phyloP scores from a whole-genome alignment of 2,329 filamentous ascomycete genomes.

The Pseudopyrenochaeta lycopersici region DNA sequence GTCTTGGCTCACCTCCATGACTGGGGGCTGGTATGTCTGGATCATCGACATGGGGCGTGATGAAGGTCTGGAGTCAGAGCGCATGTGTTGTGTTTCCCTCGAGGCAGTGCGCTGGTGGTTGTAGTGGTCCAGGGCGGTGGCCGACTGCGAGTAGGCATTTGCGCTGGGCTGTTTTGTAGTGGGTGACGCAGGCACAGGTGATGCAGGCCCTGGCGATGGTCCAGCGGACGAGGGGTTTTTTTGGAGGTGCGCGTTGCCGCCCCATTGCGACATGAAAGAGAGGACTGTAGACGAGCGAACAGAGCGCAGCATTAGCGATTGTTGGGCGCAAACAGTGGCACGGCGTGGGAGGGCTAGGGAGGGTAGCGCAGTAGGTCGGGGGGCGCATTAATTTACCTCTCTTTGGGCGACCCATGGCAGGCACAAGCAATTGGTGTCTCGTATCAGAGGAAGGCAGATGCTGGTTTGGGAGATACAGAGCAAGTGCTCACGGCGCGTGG shows the following conservation, averaged over 20 bases:
- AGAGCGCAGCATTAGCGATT: conserved; percentile 37
- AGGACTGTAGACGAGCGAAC: conserved; percentile 66
- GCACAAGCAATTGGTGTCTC: conserved; percentile 20
- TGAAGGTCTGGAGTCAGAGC: conserved; percentile 59
- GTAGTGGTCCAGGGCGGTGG: conserved; percentile 41
- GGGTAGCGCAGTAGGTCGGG: conserved; percentile 7
- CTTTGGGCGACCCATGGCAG: conserved; percentile 46
- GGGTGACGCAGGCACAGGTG: conserved; percentile 43
- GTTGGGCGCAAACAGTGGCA: conserved; percentile 13
- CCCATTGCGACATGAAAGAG: conserved; percentile 88
- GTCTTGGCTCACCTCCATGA: conserved; percentile 85
- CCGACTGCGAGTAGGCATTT: conserved; percentile 34
- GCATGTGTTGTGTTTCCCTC: conserved; percentile 49
- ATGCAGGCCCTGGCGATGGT: conserved; percentile 43
- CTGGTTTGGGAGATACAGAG: conserved; percentile 14
- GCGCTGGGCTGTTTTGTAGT: conserved; percentile 33
- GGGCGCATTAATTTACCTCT: conserved; percentile 43
- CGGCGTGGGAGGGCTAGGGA: conserved; percentile 13
- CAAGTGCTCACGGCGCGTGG: conserved; percentile 28
- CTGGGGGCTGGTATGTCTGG: conserved; percentile 82
- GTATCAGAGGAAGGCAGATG: conserved; percentile 12
- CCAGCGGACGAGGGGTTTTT: conserved; percentile 29
- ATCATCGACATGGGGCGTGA: conserved; percentile 86
- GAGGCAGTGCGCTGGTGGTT: conserved; percentile 35
- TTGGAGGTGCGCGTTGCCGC: conserved; percentile 53